phyloP scores from a whole-genome alignment of 805 yeast species.

The Myxozyma mucilagina region DNA sequence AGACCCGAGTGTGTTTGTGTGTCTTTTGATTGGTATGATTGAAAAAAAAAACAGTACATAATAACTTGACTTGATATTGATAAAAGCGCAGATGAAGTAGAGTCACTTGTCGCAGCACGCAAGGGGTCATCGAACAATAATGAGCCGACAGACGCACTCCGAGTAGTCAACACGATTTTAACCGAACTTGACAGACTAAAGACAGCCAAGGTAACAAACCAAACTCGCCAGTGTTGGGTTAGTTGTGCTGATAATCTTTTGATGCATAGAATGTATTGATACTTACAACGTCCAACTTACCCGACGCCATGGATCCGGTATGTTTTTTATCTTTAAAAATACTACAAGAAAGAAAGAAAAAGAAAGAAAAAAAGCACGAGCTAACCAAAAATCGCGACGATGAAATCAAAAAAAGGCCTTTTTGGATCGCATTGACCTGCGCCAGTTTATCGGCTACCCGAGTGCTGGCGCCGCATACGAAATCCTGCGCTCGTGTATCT shows the following conservation, averaged over 20 bases:
- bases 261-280: slow-evolving; percentile 41
- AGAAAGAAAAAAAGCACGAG: neutral
- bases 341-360: neutral
- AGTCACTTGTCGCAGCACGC: slow-evolving; percentile 49
- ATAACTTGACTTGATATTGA: neutral
- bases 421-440: slow-evolving; percentile 47
- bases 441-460: slow-evolving; percentile 44
- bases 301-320: slow-evolving; percentile 43
- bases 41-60: too few relatives aligned
- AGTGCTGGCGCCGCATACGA: slow-evolving; percentile 37
- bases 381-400: neutral
- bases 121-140: slow-evolving; percentile 40
- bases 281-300: slow-evolving; percentile 47
- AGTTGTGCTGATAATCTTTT: neutral
- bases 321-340: neutral
- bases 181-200: slow-evolving; percentile 48
- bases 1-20: slow-evolving; percentile 36
- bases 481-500: slow-evolving; percentile 40
- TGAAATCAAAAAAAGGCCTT: slow-evolving; percentile 40
- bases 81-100: slow-evolving; percentile 45
- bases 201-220: slow-evolving; percentile 15
- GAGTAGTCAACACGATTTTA: slow-evolving; percentile 49
- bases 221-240: neutral
- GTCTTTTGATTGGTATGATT: slow-evolving; percentile 41
- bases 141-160: slow-evolving; percentile 48